Evolutionary conservation across 176 grass and related monocot genomes (phyloP), one percentile per base, ranked within the genome.

Genomic region (Panicum miliaceum): DNA sequence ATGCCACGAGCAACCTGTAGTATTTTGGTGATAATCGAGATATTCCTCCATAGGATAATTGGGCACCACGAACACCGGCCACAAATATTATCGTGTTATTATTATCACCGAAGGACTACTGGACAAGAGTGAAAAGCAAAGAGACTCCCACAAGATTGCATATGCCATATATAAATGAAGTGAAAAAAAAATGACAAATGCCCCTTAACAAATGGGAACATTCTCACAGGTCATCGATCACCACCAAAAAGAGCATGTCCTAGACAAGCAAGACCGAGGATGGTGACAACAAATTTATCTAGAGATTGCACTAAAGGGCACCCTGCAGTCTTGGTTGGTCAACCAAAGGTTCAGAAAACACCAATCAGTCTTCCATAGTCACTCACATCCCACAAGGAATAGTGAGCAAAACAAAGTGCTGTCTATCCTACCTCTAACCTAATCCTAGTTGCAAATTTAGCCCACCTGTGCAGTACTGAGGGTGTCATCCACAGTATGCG

Each of bases 381-480:
- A 45, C 57, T 41, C 57, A 6, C 57, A 32, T 12, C 57, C 3
- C 65, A 41, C 36, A 68, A 68, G 18, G 8, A 63, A 20, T 2
- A 46, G 32, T 19, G 14, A 53, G 46, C 15, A 71, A 32, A 22
- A 59, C 14, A 62, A 35, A 14, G 26, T 20, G 34, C 22, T 45
- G 16, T 58, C 69, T 81, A 45, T 7, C 26, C 62, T 76, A 69
- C 37, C 61, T 68, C 62, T 71, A 54, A 4, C 71, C 47, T 18
- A 63, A 68, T 68, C 62, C 77, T 70, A 76, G 10, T 76, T 71
- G 54, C 22, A 71, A 77, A 85, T 35, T 76, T 29, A 77, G 19
- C 62, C n/a, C 54, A 35, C 52, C 25, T 18, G 1, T 11, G 2
- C 26, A 47, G 27, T 19, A 66, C 14, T 38, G 36, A 0, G 15